Base-by-base conservation (phyloP, 2,329 filamentous ascomycete species). In the Neopestalotiopsis sp. region DNA sequence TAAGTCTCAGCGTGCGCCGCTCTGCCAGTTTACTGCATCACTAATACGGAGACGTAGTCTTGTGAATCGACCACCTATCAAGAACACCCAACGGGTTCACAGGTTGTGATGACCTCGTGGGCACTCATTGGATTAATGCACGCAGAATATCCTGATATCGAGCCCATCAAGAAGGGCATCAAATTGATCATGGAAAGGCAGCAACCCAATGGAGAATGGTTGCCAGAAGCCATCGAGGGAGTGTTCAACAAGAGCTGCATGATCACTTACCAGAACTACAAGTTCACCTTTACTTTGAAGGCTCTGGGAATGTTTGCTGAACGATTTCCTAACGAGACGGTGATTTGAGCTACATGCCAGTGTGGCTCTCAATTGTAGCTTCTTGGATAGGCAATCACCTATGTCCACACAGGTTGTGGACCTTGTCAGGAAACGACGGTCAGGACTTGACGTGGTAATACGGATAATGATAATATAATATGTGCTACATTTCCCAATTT, bases 201-300 rank as follows among this genome's bases (percentile, higher is more conserved):
- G 83, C 91, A 94, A 80, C 78, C 85, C 2, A 97, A 97, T 77
- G 96, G 96, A 42, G 95, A 98, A 83, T 99, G 96, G 96, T 79
- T 93, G 73, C 95, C 98, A 79, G 96, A 98, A 81, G 91, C 92
- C 0, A 98, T 99, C 75, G 96, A 99, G 80, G 96, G 96, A 2
- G 96, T 99, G 12, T 99, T 99, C 83, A 99, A 99, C 83, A 97
- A 98, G 85, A 96, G 91, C 76, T 98, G 95, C 86, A 98, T 98
- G 94, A 99, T 99, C 73, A 96, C 94, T 0, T 99, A 99, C 78
- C 95, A 95, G 58, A 99, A 99, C 85, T 99, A 99, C 86, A 99
- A 98, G 84, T 96, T 97, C 79, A 93, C 92, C 69, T 99, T 98
- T 81, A 91, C 95, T 1, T 92, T 98, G 78, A 97, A 97, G 83